Evolutionary conservation across 2,329 filamentous ascomycete genomes (phyloP).

Genomic region (Cercospora sojina): DNA sequence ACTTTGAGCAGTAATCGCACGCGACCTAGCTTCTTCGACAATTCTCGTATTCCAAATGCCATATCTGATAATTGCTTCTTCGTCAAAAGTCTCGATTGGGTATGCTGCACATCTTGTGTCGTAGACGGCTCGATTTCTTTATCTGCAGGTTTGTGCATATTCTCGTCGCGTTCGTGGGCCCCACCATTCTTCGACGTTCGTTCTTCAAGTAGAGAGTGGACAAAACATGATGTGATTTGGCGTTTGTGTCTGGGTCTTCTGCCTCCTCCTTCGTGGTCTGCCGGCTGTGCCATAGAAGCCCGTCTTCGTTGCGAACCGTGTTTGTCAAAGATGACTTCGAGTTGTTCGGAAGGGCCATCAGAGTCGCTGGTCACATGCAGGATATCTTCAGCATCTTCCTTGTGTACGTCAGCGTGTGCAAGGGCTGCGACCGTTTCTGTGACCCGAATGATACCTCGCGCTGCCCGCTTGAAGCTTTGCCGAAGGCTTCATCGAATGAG

Average conservation of each 20-base stretch:
- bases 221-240: slow-evolving; percentile 58
- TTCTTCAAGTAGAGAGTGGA: slow-evolving; percentile 58
- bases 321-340: slow-evolving; percentile 58
- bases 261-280: slow-evolving; percentile 23
- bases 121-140: slow-evolving; percentile 41
- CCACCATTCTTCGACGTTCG: slow-evolving; percentile 28
- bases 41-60: slow-evolving; percentile 90
- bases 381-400: slow-evolving; percentile 16
- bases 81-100: slow-evolving; percentile 74
- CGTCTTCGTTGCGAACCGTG: slow-evolving; percentile 56
- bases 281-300: slow-evolving; percentile 51
- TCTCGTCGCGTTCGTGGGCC: slow-evolving; percentile 35
- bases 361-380: slow-evolving; percentile 30
- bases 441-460: slow-evolving; percentile 11
- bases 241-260: slow-evolving; percentile 38
- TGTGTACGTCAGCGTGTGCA: slow-evolving; percentile 16
- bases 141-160: slow-evolving; percentile 39
- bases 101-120: slow-evolving; percentile 37
- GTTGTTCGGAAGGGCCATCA: slow-evolving; percentile 33
- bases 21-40: slow-evolving; percentile 81
- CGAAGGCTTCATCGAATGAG: slow-evolving; percentile 7
- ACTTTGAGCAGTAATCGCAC: slow-evolving; percentile 81
- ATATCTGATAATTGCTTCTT: slow-evolving; percentile 96
- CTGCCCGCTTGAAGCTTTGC: slow-evolving; percentile 13
- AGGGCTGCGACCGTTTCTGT: background rate